Base-by-base conservation (phyloP, 176 grass and related monocot genomes). In the Oryza glumipatula region DNA sequence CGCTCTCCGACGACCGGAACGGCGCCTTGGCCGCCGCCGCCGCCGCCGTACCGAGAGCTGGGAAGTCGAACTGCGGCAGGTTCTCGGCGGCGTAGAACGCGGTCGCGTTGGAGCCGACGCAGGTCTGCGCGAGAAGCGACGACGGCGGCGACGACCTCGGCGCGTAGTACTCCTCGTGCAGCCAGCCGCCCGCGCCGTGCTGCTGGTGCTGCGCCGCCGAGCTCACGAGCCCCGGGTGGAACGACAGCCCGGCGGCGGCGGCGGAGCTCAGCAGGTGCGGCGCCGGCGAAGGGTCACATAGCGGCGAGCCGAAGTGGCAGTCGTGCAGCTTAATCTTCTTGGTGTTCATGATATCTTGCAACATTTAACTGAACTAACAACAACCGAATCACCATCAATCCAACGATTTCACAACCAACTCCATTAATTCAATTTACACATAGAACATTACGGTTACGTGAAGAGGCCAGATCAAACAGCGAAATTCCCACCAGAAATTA, bases 281-380 rank as follows among this genome's bases (percentile, higher is more conserved):
- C 43, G 70, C 7, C 3, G 51, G 73, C 43, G 82, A 78, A 26
- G 76, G 70, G 19, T 90, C 77, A 61, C 84, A 86, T n/a, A 88
- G 68, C 68, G 83, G 88, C 67, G 84, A 65, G 11, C 45, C 83
- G 58, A 69, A 87, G 73, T 84, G 72, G 72, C 80, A 64, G 67
- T 87, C 85, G 54, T 84, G 82, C 74, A 92, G 47, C 83, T 66
- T 84, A 68, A 92, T 83, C 77, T 80, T 92, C 84, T 86, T 90
- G 52, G 73, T 48, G 76, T 97, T 84, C 95, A 94, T 97, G 63
- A 47, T 7, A 36, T 49, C 26, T 30, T 16, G 8, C 10, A 61
- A 3, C 10, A 46, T 48, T 48, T 16, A 23, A 79, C 78, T 78
- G 88, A 82, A 68, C 35, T 73, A 43, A 23, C 12, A 83, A 38